Conservation (phyloP, 2,329 filamentous ascomycete genomes). For the Ceratocystis harringtonii region DNA sequence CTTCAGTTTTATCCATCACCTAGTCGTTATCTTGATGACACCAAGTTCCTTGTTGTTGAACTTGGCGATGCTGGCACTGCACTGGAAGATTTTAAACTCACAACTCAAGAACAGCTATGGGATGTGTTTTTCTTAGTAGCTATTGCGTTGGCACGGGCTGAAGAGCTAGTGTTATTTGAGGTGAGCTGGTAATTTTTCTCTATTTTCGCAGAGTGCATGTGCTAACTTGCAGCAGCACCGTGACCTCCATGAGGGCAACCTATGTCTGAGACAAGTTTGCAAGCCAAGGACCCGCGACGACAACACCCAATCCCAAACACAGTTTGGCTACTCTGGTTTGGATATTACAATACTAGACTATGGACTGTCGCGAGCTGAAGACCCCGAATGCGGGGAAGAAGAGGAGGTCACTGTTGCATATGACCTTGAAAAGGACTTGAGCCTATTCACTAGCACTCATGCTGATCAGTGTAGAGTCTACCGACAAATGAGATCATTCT, state of each 20-base stretch:
- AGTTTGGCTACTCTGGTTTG: slow-evolving; percentile 45
- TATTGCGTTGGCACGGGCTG: slow-evolving; percentile 44
- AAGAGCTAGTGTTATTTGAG: slow-evolving; percentile 45
- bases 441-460: slow-evolving; percentile 45
- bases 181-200: slow-evolving; percentile 25
- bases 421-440: slow-evolving; percentile 45
- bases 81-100: slow-evolving; percentile 42
- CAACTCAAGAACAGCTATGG: slow-evolving; percentile 39
- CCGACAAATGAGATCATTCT: slow-evolving; percentile 45
- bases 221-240: slow-evolving; percentile 35
- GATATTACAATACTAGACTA: slow-evolving; percentile 53
- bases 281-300: slow-evolving; percentile 20
- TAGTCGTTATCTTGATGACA: slow-evolving; percentile 41
- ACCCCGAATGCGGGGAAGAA: slow-evolving; percentile 25
- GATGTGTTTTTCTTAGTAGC: slow-evolving; percentile 47
- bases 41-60: slow-evolving; percentile 46
- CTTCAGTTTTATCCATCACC: slow-evolving; percentile 49
- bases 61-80: slow-evolving; percentile 47
- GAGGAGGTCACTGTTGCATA: slow-evolving; percentile 33
- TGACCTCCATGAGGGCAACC: slow-evolving; percentile 50
- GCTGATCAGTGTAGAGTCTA: slow-evolving; percentile 47
- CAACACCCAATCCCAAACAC: slow-evolving; percentile 3
- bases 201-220: background rate
- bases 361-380: slow-evolving; percentile 44
- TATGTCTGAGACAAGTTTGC: slow-evolving; percentile 38